Conservation (phyloP, 2,329 filamentous ascomycete species). For the Neonectria hederae region DNA sequence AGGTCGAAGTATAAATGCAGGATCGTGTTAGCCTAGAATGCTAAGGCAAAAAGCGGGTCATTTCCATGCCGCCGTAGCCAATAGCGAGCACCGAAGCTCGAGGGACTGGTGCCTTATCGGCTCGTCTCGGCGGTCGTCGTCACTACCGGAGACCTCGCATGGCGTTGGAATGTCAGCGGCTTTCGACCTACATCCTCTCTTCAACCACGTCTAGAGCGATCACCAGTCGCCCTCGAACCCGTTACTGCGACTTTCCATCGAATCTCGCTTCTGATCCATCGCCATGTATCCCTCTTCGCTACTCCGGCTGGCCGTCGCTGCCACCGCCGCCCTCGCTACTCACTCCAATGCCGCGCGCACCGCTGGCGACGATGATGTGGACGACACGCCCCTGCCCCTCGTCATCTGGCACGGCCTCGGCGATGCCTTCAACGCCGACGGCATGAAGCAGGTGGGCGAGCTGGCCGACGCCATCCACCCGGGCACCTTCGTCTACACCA, state of each 20-base stretch:
- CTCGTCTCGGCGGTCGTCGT: neutral
- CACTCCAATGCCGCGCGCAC: conserved; percentile 33
- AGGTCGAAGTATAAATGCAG: neutral
- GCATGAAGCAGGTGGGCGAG: conserved; percentile 75
- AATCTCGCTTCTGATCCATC: neutral
- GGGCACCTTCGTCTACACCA: conserved; percentile 84
- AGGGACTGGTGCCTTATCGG: conserved; percentile 2
- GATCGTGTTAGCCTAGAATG: neutral
- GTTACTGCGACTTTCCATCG: neutral
- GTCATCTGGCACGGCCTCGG: conserved; percentile 92
- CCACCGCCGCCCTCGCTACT: conserved; percentile 46
- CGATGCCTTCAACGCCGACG: conserved; percentile 80
- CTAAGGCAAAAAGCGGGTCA: neutral
- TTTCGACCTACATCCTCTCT: neutral
- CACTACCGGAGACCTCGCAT: neutral
- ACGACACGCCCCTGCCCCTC: conserved; percentile 81
- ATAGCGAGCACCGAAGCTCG: conserved; percentile 1
- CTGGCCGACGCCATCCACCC: conserved; percentile 79
- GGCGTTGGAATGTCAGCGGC: neutral
- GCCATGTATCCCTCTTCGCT: conserved; percentile 33
- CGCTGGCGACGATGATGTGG: conserved; percentile 51
- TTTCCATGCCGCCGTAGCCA: conserved; percentile 13
- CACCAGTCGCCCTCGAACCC: neutral
- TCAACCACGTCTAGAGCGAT: neutral
- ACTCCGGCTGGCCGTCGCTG: conserved; percentile 42